Evolutionary conservation across 148 eudicot genomes (phyloP).

Genomic region (Rheum nobile): DNA sequence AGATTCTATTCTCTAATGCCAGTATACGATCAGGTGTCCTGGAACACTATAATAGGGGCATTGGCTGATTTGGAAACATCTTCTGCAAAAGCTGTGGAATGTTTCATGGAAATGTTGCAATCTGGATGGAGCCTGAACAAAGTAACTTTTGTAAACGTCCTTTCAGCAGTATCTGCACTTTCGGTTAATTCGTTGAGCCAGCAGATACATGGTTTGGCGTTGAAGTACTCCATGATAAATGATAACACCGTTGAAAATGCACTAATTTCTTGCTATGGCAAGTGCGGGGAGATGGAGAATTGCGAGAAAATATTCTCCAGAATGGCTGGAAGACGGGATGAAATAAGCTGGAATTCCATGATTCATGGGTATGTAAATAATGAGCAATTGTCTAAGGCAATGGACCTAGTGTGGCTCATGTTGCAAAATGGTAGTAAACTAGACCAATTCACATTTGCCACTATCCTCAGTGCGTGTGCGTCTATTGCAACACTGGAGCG

Average conservation of each 20-base stretch:
- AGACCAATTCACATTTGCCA: constrained; percentile 60
- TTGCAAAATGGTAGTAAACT: constrained; percentile 49
- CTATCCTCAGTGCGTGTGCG: constrained; percentile 83
- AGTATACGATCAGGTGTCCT: constrained; percentile 59
- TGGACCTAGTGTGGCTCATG: constrained; percentile 63
- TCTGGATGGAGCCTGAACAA: constrained; percentile 40
- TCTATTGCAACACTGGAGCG: constrained; percentile 72
- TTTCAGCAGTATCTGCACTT: constrained; percentile 56
- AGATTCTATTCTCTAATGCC: constrained; percentile 49
- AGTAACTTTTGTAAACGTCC: constrained; percentile 58
- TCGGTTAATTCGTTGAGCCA: constrained; percentile 28
- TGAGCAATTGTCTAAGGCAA: constrained; percentile 46
- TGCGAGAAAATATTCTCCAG: constrained; percentile 51
- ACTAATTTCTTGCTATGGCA: constrained; percentile 72
- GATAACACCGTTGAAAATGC: constrained; percentile 45
- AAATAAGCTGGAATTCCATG: constrained; percentile 72
- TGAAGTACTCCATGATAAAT: constrained; percentile 30
- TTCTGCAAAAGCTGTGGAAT: constrained; percentile 31
- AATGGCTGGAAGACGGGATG: constrained; percentile 55
- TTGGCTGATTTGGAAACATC: constrained; percentile 41
- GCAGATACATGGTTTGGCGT: constrained; percentile 53
- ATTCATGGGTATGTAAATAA: constrained; percentile 73
- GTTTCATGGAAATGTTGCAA: constrained; percentile 50
- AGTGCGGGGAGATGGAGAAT: constrained; percentile 43
- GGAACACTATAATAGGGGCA: constrained; percentile 68